A percentile compares a stretch with the other conserved stretches of the same genome.
Conservation (phyloP, 192 early-diverging fungal genomes). For the Rhizoclosmatium sp. region DNA sequence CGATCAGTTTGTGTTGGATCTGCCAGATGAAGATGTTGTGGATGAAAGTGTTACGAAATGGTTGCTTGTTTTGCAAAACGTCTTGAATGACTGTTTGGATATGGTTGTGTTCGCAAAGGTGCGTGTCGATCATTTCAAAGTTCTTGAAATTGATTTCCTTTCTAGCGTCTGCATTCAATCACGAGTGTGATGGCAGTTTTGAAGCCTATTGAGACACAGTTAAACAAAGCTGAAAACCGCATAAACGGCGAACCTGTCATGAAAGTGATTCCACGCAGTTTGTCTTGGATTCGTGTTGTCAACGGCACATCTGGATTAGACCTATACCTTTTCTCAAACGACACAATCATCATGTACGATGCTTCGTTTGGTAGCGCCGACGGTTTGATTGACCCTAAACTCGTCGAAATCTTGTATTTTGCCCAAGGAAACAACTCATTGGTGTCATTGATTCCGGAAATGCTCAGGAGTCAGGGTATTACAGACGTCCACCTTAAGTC, state of each 20-base stretch:
- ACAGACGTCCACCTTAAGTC: neutral
- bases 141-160: neutral
- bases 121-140: neutral
- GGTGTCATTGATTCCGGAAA: neutral
- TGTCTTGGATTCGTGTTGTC: conserved; percentile 23
- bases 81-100: conserved; percentile 35
- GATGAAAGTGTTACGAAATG: conserved; percentile 1
- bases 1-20: conserved; percentile 26
- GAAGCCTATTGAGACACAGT: neutral
- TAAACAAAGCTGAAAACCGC: conserved; percentile 3
- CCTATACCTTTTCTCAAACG: conserved; percentile 29
- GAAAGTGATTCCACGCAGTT: conserved; percentile 8
- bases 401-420: conserved; percentile 11
- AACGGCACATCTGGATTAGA: neutral
- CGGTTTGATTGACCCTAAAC: neutral
- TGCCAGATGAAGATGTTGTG: neutral
- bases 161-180: conserved; percentile 6
- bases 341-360: conserved; percentile 11
- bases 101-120: conserved; percentile 34
- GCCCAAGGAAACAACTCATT: neutral
- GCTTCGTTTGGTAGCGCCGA: conserved; percentile 17
- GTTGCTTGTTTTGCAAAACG: neutral
- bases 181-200: conserved; percentile 16
- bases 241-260: neutral
- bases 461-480: neutral